A percentile compares a stretch with the other conserved stretches of the same genome.
Evolutionary conservation across 106 monocot species (phyloP).

Genomic region (Apostasia shenzhenica): DNA sequence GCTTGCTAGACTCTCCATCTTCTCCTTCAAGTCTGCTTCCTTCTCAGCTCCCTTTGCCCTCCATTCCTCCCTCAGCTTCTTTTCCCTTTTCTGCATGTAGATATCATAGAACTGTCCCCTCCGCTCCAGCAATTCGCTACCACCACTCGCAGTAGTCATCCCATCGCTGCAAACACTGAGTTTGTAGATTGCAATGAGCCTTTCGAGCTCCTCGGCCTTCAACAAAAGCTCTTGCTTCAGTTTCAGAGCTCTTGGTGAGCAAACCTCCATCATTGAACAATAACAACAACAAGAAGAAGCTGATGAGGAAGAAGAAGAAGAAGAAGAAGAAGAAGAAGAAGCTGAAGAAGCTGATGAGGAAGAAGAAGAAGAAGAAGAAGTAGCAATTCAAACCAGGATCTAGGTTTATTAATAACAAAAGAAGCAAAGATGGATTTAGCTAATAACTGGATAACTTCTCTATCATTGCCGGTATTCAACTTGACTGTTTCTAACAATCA

Average conservation of each 20-base stretch:
- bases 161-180: not conserved
- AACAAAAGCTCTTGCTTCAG: slow-evolving; percentile 6
- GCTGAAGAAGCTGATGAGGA: not conserved
- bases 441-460: not conserved
- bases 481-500: not conserved
- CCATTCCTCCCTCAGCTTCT: slow-evolving; percentile 5
- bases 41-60: not conserved
- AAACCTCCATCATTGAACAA: not conserved
- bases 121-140: not conserved
- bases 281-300: not conserved
- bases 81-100: slow-evolving; percentile 5
- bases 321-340: not conserved
- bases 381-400: not conserved
- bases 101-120: slow-evolving; percentile 5
- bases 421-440: not conserved
- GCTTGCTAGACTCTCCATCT: not conserved
- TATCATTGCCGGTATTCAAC: not conserved
- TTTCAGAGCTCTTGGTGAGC: not conserved
- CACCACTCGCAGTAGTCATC: not conserved
- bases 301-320: not conserved
- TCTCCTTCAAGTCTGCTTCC: slow-evolving; percentile 5
- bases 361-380: not conserved
- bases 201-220: slow-evolving; percentile 6
- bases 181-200: slow-evolving; percentile 4
- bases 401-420: not conserved